Percentiles rank a stretch among this genome's conserved stretches.
phyloP scores from a whole-genome alignment of 768 basidiomycete genomes.

The Boletus patriciae region DNA sequence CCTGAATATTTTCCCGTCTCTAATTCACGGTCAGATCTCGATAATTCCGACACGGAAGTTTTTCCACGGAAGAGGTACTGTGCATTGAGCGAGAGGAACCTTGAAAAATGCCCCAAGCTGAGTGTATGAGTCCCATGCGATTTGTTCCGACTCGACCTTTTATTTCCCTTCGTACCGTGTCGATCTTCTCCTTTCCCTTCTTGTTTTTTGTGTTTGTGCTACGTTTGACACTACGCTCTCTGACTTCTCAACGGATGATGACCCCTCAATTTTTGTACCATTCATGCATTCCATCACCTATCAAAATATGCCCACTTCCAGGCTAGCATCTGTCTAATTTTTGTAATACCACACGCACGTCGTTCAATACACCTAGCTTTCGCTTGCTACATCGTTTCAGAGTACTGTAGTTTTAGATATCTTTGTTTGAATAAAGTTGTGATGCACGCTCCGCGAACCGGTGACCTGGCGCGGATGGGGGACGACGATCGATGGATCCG shows the following conservation, averaged over 20 bases:
- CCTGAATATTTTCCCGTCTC: slow-evolving; percentile 37
- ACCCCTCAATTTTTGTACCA: slow-evolving; percentile 24
- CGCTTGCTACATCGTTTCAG: slow-evolving; percentile 15
- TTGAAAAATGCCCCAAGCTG: slow-evolving; percentile 30
- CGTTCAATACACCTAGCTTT: slow-evolving; percentile 18
- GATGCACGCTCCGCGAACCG: slow-evolving; percentile 9
- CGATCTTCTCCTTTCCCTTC: background rate
- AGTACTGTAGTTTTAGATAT: slow-evolving; percentile 33
- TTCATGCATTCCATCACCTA: slow-evolving; percentile 26
- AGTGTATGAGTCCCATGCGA: slow-evolving; percentile 23
- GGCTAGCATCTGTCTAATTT: slow-evolving; percentile 30
- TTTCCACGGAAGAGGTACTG: slow-evolving; percentile 26
- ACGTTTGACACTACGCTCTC: slow-evolving; percentile 16
- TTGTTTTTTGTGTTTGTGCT: slow-evolving; percentile 5
- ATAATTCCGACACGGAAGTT: slow-evolving; percentile 28
- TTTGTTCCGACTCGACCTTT: slow-evolving; percentile 9
- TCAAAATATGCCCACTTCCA: slow-evolving; percentile 25
- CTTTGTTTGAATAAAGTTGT: slow-evolving; percentile 21
- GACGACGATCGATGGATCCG: background rate
- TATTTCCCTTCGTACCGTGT: slow-evolving; percentile 2
- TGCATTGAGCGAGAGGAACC: slow-evolving; percentile 18
- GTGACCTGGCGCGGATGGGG: slow-evolving; percentile 5
- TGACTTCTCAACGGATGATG: slow-evolving; percentile 23
- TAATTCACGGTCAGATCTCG: slow-evolving; percentile 37
- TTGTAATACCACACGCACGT: slow-evolving; percentile 29